Base-by-base conservation (phyloP, 768 basidiomycete species). In the Boletales sp. region DNA sequence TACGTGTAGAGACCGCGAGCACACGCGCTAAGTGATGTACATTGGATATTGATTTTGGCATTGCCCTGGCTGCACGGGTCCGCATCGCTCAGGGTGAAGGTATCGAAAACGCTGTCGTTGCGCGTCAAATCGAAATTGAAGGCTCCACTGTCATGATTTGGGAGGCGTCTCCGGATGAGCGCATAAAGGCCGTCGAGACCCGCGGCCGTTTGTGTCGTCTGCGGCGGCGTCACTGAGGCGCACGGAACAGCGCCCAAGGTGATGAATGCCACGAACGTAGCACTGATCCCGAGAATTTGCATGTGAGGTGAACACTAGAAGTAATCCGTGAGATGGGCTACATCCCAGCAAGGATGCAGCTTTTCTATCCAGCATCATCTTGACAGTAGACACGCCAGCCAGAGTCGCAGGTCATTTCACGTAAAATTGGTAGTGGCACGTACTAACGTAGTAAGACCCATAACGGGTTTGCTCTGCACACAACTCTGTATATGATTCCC, bases 1-100 rank as follows among this genome's bases (percentile, higher is more conserved):
- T 46, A 72, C 72, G 66, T 67, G 52, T 73, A 72, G 8, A 72
- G 46, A 1, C 73, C 72, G 3, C 72, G 65, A 8, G 70, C 68
- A 41, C 72, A 73, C 1, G 69, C 72, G 41, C 65, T 71, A 34
- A 70, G 46, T 10, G 70, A 67, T 0, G 65, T 70, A 47, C 72
- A 73, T 25, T 66, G 49, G 12, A 74, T 60, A 21, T 63, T 43
- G 41, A 74, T 61, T 5, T 41, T 41, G 2, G 52, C 4, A 12
- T 36, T 37, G 33, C 59, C 60, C 6, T 52, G 51, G 14, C 28
- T 45, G 3, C 53, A 34, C 25, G 37, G 2, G 18, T 39, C 34
- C 2, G 48, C 51, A 36, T 73, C 71, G 49, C 64, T 62, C 50
- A 74, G 41, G 11, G 61, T 59, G 45, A 74, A 72, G 3, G 60